Evolutionary conservation across 371 early-diverging fungal species (phyloP).

Genomic region (Funneliformis caledonium): DNA sequence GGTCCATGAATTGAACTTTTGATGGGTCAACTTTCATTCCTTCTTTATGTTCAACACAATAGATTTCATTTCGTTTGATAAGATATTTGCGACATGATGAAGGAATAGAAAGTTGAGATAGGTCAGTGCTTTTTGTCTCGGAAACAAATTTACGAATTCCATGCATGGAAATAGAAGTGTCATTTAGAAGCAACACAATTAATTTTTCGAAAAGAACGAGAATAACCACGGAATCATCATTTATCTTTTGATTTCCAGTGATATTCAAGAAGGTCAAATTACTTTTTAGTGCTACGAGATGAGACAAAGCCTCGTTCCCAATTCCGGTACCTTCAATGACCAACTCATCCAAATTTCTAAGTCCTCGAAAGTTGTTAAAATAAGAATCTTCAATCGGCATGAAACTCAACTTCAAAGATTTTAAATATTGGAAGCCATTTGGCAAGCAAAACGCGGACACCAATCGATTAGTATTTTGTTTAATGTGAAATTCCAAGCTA

Average conservation of each 20-base stretch:
- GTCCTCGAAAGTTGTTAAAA: neutral
- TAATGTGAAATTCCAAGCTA: neutral
- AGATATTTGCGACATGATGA: conserved; percentile 1
- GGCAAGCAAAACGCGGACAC: conserved; percentile 6
- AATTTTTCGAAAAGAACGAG: conserved; percentile 7
- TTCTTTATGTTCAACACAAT: conserved; percentile 19
- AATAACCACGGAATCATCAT: conserved; percentile 1
- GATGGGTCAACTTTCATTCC: conserved; percentile 13
- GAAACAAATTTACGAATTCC: conserved; percentile 19
- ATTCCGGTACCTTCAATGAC: conserved; percentile 9
- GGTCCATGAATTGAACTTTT: neutral
- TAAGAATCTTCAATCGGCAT: conserved; percentile 1
- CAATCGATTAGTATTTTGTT: neutral
- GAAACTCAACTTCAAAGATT: neutral
- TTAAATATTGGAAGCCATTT: conserved; percentile 2
- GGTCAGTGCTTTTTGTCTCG: neutral
- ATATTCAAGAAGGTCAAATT: neutral
- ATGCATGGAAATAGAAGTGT: conserved; percentile 23
- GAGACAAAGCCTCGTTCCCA: neutral
- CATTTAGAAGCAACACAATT: conserved; percentile 1
- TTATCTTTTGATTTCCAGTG: conserved; percentile 1
- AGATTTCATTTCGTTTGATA: neutral
- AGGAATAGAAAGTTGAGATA: conserved; percentile 22
- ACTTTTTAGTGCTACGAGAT: conserved; percentile 13
- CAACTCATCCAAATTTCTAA: conserved; percentile 12